Percentiles rank a stretch among this genome's conserved stretches.
phyloP scores from a whole-genome alignment of 768 basidiomycete species.

The Amanita jacksonii region DNA sequence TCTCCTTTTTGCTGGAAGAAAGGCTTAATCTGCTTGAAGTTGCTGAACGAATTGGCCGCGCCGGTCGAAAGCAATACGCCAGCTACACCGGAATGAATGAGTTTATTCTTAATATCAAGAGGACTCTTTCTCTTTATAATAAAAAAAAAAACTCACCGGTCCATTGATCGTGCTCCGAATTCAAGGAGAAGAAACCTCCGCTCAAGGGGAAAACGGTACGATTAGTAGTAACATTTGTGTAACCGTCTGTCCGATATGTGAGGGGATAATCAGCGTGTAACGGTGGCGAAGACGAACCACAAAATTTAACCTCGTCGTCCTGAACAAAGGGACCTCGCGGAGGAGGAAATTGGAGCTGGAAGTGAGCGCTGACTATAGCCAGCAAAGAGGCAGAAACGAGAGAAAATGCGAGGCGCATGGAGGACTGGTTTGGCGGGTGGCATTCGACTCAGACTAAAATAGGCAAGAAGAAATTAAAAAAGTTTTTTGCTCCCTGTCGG shows the following conservation, averaged over 20 bases:
- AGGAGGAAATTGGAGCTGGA: conserved; percentile 60
- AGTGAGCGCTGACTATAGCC: conserved; percentile 55
- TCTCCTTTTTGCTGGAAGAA: conserved; percentile 44
- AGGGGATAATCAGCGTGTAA: too few species aligned
- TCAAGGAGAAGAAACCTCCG: conserved; percentile 49
- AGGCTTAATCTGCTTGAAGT: conserved; percentile 47
- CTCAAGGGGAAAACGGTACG: conserved; percentile 61
- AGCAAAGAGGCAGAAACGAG: conserved; percentile 16
- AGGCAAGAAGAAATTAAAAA: conserved; percentile 1
- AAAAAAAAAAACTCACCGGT: conserved; percentile 32
- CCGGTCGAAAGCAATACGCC: conserved; percentile 43
- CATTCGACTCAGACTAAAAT: background rate
- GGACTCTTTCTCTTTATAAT: too few species aligned
- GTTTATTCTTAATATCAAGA: too few species aligned
- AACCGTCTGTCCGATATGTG: too few species aligned
- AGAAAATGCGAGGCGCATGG: background rate
- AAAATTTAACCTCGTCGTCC: conserved; percentile 45
- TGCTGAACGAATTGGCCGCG: conserved; percentile 51
- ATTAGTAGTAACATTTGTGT: conserved; percentile 38
- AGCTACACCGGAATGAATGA: conserved; percentile 23
- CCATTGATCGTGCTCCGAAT: conserved; percentile 59
- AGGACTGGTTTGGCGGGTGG: background rate
- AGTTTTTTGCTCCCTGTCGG: too few species aligned
- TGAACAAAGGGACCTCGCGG: conserved; percentile 62
- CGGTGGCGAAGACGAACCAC: too few species aligned